Percentiles rank a stretch among this genome's conserved stretches.
phyloP scores from a whole-genome alignment of 2,329 filamentous ascomycete genomes.

The Xylaria multiplex region DNA sequence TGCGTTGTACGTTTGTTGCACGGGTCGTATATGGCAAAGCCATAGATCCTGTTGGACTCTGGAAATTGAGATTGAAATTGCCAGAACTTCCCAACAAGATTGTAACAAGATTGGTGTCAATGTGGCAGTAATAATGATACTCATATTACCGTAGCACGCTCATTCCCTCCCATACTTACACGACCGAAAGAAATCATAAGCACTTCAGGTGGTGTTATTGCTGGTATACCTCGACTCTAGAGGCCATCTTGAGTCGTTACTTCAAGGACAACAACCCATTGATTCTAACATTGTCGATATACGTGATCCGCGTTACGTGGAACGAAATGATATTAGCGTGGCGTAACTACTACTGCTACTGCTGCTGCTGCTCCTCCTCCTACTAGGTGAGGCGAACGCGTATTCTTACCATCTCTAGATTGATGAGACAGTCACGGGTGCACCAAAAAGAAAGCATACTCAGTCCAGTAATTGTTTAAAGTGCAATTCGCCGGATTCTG shows the following conservation, averaged over 20 bases:
- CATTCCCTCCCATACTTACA: not conserved
- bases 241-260: not conserved
- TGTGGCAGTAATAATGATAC: not conserved
- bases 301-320: slow-evolving; percentile 18
- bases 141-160: not conserved
- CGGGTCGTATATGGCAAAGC: not conserved
- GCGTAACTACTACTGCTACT: not conserved
- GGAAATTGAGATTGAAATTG: slow-evolving; percentile 5
- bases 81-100: not conserved
- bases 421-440: slow-evolving; percentile 11
- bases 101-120: not conserved
- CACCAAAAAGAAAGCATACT: slow-evolving; percentile 1
- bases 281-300: not conserved
- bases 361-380: not conserved
- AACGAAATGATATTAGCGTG: not conserved
- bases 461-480: not conserved
- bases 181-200: not conserved
- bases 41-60: not conserved
- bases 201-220: not conserved
- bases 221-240: not conserved
- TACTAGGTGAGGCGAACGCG: not conserved
- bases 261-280: not conserved
- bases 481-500: slow-evolving; percentile 16
- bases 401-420: not conserved
- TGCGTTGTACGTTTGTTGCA: slow-evolving; percentile 7